These are phyloP conservation scores for Pelargonium fulgidum DNA, from an alignment of 441 rosid genomes.

Conservation along the genomic window DNA sequence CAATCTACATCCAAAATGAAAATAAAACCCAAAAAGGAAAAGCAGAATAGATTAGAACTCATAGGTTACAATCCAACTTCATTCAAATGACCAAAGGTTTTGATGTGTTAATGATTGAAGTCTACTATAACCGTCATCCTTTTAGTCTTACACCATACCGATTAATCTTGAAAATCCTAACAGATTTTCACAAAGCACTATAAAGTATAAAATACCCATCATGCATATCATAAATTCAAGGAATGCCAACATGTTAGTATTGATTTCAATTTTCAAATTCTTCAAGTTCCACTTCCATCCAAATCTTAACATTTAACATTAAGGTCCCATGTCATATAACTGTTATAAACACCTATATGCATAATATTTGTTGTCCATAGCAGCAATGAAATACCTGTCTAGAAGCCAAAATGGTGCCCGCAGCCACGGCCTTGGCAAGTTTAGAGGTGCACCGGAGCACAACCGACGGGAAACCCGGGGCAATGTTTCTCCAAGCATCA, in stretches of 20 bases:
- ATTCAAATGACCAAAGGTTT: too few relatives aligned
- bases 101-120: too few relatives aligned
- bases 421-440: constrained; percentile 61
- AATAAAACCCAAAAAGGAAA: too few relatives aligned
- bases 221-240: background rate
- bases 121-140: too few relatives aligned
- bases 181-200: background rate
- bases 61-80: too few relatives aligned
- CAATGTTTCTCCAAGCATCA: constrained; percentile 62
- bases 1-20: too few relatives aligned
- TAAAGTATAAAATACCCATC: too few relatives aligned
- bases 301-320: background rate
- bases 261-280: background rate
- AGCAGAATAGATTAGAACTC: too few relatives aligned
- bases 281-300: background rate
- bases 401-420: constrained; percentile 52
- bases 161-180: too few relatives aligned
- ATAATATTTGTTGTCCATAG: background rate
- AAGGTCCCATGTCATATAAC: background rate
- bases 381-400: constrained; percentile 39
- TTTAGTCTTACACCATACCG: too few relatives aligned
- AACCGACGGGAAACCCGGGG: constrained; percentile 56
- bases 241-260: background rate
- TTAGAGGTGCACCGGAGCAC: constrained; percentile 49
- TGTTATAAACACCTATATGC: background rate